Evolutionary conservation across 129 eudicot species (phyloP).

Genomic region (Dittrichia graveolens): DNA sequence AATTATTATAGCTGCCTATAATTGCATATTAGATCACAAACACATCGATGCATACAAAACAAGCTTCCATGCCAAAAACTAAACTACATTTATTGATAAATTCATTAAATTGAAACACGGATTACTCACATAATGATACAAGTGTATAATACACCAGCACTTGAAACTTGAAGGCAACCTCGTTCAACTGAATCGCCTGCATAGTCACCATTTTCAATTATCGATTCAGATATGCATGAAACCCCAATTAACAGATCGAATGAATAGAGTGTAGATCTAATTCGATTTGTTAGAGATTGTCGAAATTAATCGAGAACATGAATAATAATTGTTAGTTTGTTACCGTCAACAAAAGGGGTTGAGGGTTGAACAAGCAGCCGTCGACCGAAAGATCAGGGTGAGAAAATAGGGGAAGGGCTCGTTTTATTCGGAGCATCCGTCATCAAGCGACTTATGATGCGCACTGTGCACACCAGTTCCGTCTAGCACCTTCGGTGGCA

Average conservation of each 20-base stretch:
- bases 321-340: neutral
- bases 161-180: constrained; percentile 11
- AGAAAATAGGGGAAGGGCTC: neutral
- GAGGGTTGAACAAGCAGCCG: constrained; percentile 22
- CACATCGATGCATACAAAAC: neutral
- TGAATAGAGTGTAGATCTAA: constrained; percentile 27
- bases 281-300: neutral
- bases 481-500: neutral
- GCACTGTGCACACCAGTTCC: constrained; percentile 3
- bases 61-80: neutral
- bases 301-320: constrained; percentile 9
- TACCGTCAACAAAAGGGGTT: constrained; percentile 23
- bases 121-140: constrained; percentile 30
- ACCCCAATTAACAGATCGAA: constrained; percentile 29
- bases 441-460: neutral
- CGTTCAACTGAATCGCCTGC: constrained; percentile 24
- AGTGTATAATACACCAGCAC: neutral
- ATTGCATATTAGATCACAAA: neutral
- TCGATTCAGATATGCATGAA: neutral
- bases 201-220: constrained; percentile 15
- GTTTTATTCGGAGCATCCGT: constrained; percentile 11
- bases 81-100: neutral
- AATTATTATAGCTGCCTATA: neutral
- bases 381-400: constrained; percentile 26
- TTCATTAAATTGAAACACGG: neutral